Evolutionary conservation across 352 stramenopile species (phyloP), one percentile per base, ranked within the genome.

Genomic region (Pythium apleroticum): DNA sequence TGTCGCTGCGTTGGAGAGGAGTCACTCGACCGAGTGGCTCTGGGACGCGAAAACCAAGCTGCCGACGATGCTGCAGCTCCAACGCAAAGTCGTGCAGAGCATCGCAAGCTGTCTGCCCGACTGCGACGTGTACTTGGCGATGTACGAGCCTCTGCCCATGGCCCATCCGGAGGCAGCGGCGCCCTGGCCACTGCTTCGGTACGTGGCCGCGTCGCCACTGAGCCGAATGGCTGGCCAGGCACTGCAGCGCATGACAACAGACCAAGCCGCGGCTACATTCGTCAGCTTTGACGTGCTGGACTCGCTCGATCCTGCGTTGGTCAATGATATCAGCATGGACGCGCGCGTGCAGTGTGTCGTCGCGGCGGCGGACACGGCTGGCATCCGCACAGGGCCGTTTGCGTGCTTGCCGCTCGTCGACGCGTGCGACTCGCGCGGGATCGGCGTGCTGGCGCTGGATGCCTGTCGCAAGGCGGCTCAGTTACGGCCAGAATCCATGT

Each of bases 121-220:
- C 31, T 89, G 78, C 33, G 85, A 92, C 54, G 50, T 91, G 41
- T 94, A 94, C 65, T 33, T 94, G 11, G 81, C 69, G 1, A 79
- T 91, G 68, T 73, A 78, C 39, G 81, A 94, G 41, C 48, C 65
- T 2, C 67, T 90, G n/a, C 78, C 81, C 1, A 75, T 74, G 43
- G 62, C 65, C 1, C 24, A 68, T 28, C 78, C 71, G 0, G 62
- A 65, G 14, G 46, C 52, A 14, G 57, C 65, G 0, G 74, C 69
- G 0, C 49, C 73, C 3, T 76, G 37, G 24, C 71, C 75, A 0
- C 25, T 85, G 7, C 53, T 94, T 12, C 68, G 74, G 0, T 91
- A 85, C 52, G 72, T 73, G 1, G 85, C 74, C 5, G 74, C 72
- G 12, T 90, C 83, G 15, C 49, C 74, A 0, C 76, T 79, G 33